A percentile compares a stretch with the other conserved stretches of the same genome.
Conservation (phyloP, 2,329 filamentous ascomycete species). For the Diaporthe capsici region DNA sequence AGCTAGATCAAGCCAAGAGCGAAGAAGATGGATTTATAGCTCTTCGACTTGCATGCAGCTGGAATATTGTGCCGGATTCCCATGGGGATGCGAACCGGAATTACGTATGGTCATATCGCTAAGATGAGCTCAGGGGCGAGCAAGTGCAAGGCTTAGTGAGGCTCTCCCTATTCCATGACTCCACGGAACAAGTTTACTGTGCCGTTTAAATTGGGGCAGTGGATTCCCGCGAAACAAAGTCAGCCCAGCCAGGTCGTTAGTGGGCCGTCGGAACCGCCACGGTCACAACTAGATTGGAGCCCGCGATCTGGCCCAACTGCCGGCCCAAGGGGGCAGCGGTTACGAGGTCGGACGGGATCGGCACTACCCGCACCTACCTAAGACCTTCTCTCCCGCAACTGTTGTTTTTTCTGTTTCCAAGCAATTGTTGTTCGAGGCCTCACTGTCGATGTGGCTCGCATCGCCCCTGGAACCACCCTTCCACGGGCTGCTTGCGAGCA, state of each 20-base stretch:
- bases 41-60: neutral
- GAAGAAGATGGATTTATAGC: slow-evolving; percentile 2
- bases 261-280: slow-evolving; percentile 14
- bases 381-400: slow-evolving; percentile 1
- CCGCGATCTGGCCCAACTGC: slow-evolving; percentile 31
- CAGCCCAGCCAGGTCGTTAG: slow-evolving; percentile 26
- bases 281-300: slow-evolving; percentile 20
- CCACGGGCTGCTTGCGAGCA: neutral
- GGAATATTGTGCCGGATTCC: neutral
- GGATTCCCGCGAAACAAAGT: slow-evolving; percentile 29
- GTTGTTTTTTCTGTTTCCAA: neutral
- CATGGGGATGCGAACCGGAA: neutral
- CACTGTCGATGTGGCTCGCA: neutral
- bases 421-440: neutral
- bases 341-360: slow-evolving; percentile 19
- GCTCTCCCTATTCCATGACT: slow-evolving; percentile 24
- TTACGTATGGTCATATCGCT: slow-evolving; percentile 31
- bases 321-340: neutral
- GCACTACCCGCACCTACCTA: slow-evolving; percentile 28
- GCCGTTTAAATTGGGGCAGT: slow-evolving; percentile 36
- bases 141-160: neutral
- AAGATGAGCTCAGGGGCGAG: slow-evolving; percentile 21
- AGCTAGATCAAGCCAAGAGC: neutral
- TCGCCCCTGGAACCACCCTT: neutral
- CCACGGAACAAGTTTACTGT: slow-evolving; percentile 26